Percentiles rank a stretch among this genome's conserved stretches.
Conservation (phyloP, 1,284 basidiomycete genomes). For the Neotropicomus parvogracilis region DNA sequence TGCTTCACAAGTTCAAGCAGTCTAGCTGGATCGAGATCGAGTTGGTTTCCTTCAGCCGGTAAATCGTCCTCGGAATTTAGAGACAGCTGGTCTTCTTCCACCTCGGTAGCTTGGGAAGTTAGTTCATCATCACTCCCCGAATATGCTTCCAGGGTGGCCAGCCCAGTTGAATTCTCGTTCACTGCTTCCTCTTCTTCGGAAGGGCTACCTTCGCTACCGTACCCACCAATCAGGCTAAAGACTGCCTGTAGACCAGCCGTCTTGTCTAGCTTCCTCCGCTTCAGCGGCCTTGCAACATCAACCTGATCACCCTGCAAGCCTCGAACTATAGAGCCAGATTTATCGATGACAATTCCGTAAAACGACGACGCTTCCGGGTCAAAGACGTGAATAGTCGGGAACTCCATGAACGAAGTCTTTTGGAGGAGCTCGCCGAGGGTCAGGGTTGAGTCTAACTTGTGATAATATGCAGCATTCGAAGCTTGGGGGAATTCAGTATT, state of each 20-base stretch:
- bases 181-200: slow-evolving; percentile 37
- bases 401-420: slow-evolving; percentile 73
- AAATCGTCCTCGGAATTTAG: slow-evolving; percentile 33
- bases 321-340: slow-evolving; percentile 41
- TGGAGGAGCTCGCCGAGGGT: slow-evolving; percentile 50
- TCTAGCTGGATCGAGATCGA: slow-evolving; percentile 50
- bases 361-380: slow-evolving; percentile 52
- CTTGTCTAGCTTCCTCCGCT: slow-evolving; percentile 51
- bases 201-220: slow-evolving; percentile 58
- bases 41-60: slow-evolving; percentile 33
- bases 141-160: slow-evolving; percentile 53
- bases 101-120: slow-evolving; percentile 28
- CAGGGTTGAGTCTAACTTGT: slow-evolving; percentile 51
- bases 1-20: slow-evolving; percentile 51
- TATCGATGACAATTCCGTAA: slow-evolving; percentile 52
- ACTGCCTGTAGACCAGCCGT: slow-evolving; percentile 54
- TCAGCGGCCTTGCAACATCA: slow-evolving; percentile 36
- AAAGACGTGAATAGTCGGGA: slow-evolving; percentile 74
- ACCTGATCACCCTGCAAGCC: slow-evolving; percentile 36
- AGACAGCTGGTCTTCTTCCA: slow-evolving; percentile 24
- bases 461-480: slow-evolving; percentile 41
- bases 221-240: slow-evolving; percentile 55
- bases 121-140: slow-evolving; percentile 46
- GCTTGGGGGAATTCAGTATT: slow-evolving; percentile 35
- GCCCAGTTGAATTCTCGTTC: slow-evolving; percentile 34